Percentiles rank a stretch among this genome's conserved stretches.
phyloP scores from a whole-genome alignment of 2,329 filamentous ascomycete genomes.

The Botrytis pseudocinerea region DNA sequence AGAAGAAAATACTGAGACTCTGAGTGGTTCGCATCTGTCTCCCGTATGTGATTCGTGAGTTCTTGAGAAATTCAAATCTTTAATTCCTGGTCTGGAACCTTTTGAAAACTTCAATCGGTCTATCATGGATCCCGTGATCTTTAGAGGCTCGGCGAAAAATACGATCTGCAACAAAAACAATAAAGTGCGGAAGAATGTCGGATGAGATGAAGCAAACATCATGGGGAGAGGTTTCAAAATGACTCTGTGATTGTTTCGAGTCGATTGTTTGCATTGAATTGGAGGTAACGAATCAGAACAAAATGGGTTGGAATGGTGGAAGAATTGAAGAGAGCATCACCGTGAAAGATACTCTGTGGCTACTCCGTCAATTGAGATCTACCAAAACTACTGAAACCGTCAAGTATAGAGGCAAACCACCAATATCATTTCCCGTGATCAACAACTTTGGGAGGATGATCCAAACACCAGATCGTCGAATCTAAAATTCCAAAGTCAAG shows the following conservation, averaged over 20 bases:
- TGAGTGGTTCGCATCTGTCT: neutral
- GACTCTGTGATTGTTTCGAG: neutral
- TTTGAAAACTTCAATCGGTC: neutral
- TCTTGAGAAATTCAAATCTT: neutral
- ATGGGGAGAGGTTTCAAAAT: neutral
- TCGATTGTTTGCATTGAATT: neutral
- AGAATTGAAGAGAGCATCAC: neutral
- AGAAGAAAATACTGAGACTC: neutral
- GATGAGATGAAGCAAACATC: slow-evolving; percentile 5
- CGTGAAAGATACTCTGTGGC: neutral
- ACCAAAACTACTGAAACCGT: neutral
- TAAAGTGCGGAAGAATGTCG: slow-evolving; percentile 4
- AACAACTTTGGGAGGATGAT: neutral
- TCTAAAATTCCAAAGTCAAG: too few relatives aligned
- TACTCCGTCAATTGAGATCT: neutral
- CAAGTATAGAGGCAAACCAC: neutral
- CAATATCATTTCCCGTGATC: neutral
- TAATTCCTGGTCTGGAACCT: neutral
- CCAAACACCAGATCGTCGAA: neutral
- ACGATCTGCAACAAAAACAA: slow-evolving; percentile 19
- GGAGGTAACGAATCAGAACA: neutral
- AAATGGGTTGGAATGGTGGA: neutral
- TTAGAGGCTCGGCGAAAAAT: slow-evolving; percentile 14
- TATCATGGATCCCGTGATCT: neutral
- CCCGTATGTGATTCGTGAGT: neutral